Evolutionary conservation across 2,329 filamentous ascomycete species (phyloP).

Genomic region (Phialocephala subalpina): DNA sequence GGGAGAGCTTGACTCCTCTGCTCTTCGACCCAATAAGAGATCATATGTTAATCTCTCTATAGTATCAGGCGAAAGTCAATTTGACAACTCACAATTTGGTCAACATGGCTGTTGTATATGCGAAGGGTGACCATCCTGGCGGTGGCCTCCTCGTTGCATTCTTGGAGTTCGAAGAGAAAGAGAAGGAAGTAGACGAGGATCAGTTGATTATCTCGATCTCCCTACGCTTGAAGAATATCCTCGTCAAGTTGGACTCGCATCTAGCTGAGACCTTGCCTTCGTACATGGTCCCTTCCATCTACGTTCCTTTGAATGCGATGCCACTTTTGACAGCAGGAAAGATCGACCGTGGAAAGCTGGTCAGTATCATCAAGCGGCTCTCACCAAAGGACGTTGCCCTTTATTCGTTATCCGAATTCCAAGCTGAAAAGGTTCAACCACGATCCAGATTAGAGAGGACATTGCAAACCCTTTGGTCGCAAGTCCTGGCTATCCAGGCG

Average conservation of each 20-base stretch:
- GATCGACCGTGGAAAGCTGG: slow-evolving; percentile 45
- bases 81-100: no score
- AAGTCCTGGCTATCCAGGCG: slow-evolving; percentile 48
- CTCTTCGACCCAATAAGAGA: no score
- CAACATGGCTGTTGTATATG: no score
- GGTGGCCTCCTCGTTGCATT: no score
- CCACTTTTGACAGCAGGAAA: slow-evolving; percentile 19
- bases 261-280: slow-evolving; percentile 28
- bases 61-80: no score
- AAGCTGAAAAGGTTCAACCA: background rate
- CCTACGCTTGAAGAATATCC: background rate
- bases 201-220: background rate
- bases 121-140: no score
- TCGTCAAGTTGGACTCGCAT: background rate
- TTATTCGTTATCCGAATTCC: background rate
- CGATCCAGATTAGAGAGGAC: slow-evolving; percentile 26
- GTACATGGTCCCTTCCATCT: slow-evolving; percentile 29
- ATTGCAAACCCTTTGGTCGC: slow-evolving; percentile 49
- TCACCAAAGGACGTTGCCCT: slow-evolving; percentile 2
- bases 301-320: slow-evolving; percentile 18
- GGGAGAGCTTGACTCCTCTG: no score
- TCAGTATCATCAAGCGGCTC: slow-evolving; percentile 2
- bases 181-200: background rate
- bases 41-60: no score
- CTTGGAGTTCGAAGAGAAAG: no score